Conservation (phyloP, 768 basidiomycete genomes). For the Termitomyces sp. region DNA sequence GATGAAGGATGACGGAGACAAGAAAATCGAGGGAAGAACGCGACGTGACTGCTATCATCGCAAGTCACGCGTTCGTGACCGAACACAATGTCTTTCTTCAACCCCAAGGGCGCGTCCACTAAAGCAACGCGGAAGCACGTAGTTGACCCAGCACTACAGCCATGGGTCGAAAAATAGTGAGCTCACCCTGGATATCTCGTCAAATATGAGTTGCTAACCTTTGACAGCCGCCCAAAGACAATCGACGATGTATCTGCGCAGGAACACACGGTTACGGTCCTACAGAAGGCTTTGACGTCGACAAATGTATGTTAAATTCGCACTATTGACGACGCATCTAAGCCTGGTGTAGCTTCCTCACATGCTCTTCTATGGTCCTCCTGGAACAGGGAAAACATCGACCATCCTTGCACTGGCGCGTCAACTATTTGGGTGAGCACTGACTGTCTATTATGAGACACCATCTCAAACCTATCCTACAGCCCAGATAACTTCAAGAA, state of each 20-base stretch:
- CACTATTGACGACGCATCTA: not conserved
- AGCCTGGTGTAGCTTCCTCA: slow-evolving; percentile 77
- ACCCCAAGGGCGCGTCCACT: slow-evolving; percentile 36
- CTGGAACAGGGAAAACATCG: slow-evolving; percentile 97
- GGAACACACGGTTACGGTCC: slow-evolving; percentile 91
- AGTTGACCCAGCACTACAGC: slow-evolving; percentile 63
- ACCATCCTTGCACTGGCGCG: slow-evolving; percentile 93
- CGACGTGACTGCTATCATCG: slow-evolving; percentile 34
- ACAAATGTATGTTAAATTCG: slow-evolving; percentile 64
- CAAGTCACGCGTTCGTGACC: slow-evolving; percentile 48
- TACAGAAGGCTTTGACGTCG: slow-evolving; percentile 86
- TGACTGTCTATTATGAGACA: slow-evolving; percentile 2
- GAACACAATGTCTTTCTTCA: slow-evolving; percentile 63
- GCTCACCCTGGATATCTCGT: slow-evolving; percentile 18
- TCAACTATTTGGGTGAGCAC: slow-evolving; percentile 86
- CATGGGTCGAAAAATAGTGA: slow-evolving; percentile 99
- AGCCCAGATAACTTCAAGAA: slow-evolving; percentile 94
- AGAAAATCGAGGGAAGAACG: slow-evolving; percentile 25
- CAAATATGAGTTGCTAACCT: not conserved
- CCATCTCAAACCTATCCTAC: not conserved
- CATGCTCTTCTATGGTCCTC: slow-evolving; percentile 99
- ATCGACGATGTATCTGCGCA: slow-evolving; percentile 98
- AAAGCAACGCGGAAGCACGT: slow-evolving; percentile 41
- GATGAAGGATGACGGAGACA: slow-evolving; percentile 18
- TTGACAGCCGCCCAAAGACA: slow-evolving; percentile 84